Evolutionary conservation across 2,329 filamentous ascomycete genomes (phyloP).

Genomic region (Botryotinia narcissicola): DNA sequence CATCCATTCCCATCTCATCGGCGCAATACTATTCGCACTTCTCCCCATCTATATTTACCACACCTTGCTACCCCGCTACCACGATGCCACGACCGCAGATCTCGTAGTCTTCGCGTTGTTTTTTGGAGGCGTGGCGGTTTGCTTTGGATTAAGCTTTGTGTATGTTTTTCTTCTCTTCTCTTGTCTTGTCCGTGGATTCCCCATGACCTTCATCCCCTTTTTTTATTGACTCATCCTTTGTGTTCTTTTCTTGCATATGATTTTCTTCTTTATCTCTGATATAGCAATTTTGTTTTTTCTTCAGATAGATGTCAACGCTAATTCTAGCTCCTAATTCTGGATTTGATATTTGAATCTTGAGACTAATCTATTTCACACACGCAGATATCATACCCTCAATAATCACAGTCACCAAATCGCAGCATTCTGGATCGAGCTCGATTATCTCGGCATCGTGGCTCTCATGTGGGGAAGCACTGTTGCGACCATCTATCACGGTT

Average conservation of each 20-base stretch:
- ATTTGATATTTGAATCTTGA: too few relatives aligned
- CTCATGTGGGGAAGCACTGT: constrained; percentile 43
- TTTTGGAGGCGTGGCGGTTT: constrained; percentile 40
- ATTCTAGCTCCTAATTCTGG: too few relatives aligned
- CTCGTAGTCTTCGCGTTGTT: constrained; percentile 42
- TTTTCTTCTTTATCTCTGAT: too few relatives aligned
- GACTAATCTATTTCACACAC: too few relatives aligned
- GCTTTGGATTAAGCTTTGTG: constrained; percentile 43
- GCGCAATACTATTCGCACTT: constrained; percentile 40
- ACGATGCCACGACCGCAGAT: constrained; percentile 38
- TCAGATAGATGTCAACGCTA: too few relatives aligned
- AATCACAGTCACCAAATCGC: constrained; percentile 41
- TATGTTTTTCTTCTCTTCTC: neutral
- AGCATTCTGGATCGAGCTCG: constrained; percentile 40
- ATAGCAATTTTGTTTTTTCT: too few relatives aligned
- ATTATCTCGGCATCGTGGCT: constrained; percentile 42
- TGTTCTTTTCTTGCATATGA: too few relatives aligned
- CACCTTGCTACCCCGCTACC: constrained; percentile 36
- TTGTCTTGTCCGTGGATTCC: too few relatives aligned
- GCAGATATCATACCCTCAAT: constrained; percentile 39
- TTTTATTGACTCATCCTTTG: too few relatives aligned
- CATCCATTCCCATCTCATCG: constrained; percentile 47
- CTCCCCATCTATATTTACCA: constrained; percentile 37
- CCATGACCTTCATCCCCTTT: too few relatives aligned
- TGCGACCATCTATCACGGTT: constrained; percentile 43